Evolutionary conservation across 257 asterid genomes (phyloP).

Genomic region (Fraxinus cuspidata): DNA sequence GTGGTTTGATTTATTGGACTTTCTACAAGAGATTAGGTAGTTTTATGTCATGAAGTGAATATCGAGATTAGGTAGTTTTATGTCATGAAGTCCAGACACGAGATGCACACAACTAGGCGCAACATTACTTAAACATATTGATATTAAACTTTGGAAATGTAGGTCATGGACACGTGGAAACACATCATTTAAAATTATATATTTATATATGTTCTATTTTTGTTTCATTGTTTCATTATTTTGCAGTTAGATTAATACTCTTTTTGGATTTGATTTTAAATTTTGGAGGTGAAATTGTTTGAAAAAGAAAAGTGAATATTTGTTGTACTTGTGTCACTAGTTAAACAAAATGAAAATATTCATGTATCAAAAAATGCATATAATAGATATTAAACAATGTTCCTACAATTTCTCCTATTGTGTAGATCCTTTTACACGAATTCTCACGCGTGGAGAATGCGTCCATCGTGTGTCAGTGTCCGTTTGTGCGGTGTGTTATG

Average conservation of each 20-base stretch:
- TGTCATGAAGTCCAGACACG: too few relatives aligned
- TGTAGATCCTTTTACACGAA: neutral
- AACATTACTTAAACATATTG: too few relatives aligned
- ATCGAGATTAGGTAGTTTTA: too few relatives aligned
- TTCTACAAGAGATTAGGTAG: neutral
- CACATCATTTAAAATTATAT: neutral
- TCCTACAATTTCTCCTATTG: neutral
- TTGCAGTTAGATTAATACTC: neutral
- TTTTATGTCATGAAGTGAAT: too few relatives aligned
- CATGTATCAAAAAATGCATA: too few relatives aligned
- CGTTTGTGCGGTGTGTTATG: neutral
- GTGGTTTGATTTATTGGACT: neutral
- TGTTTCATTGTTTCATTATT: too few relatives aligned
- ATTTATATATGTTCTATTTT: too few relatives aligned
- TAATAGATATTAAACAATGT: neutral
- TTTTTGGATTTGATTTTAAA: neutral
- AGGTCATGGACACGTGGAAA: neutral
- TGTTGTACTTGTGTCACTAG: neutral
- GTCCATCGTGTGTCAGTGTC: neutral
- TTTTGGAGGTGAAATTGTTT: too few relatives aligned
- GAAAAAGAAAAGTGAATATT: neutral
- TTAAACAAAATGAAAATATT: too few relatives aligned
- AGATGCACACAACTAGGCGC: neutral
- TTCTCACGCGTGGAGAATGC: neutral
- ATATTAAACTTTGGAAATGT: neutral